These are phyloP conservation scores for Mallotus japonicus DNA, from an alignment of 441 rosid genomes.

Conservation along the genomic window DNA sequence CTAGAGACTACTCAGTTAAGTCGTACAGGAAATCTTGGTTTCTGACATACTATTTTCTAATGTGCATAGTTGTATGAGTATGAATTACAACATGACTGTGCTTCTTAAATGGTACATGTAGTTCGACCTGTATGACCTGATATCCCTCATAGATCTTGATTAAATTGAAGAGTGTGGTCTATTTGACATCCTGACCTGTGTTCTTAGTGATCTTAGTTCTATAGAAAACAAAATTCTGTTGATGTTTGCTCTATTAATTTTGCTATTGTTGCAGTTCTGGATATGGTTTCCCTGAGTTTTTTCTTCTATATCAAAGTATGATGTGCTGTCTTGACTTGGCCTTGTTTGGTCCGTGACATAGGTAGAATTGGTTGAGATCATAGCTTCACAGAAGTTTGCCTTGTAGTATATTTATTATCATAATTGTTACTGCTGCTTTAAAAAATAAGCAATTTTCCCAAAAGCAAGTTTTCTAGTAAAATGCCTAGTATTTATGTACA, in stretches of 20 bases:
- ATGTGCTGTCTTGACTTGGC: neutral
- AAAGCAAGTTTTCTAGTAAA: neutral
- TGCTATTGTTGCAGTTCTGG: neutral
- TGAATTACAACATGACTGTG: neutral
- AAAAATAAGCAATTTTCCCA: neutral
- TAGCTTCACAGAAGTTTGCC: neutral
- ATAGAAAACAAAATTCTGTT: neutral
- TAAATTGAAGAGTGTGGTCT: neutral
- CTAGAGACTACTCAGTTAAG: neutral
- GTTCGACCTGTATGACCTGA: neutral
- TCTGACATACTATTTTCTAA: too few relatives aligned
- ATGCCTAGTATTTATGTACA: neutral
- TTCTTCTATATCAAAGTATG: neutral
- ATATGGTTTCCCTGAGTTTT: neutral
- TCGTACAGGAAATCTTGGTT: neutral
- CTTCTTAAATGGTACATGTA: neutral
- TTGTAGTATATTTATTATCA: neutral
- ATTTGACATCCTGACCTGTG: neutral
- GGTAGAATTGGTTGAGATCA: slow-evolving; percentile 1
- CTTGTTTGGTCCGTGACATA: neutral
- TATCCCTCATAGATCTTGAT: neutral
- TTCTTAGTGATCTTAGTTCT: neutral
- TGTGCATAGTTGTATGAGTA: neutral
- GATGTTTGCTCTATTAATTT: neutral
- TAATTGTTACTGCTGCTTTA: neutral